A percentile compares a stretch with the other conserved stretches of the same genome.
phyloP scores from a whole-genome alignment of 169 alveolate genomes.

The Plasmodium cynomolgi region DNA sequence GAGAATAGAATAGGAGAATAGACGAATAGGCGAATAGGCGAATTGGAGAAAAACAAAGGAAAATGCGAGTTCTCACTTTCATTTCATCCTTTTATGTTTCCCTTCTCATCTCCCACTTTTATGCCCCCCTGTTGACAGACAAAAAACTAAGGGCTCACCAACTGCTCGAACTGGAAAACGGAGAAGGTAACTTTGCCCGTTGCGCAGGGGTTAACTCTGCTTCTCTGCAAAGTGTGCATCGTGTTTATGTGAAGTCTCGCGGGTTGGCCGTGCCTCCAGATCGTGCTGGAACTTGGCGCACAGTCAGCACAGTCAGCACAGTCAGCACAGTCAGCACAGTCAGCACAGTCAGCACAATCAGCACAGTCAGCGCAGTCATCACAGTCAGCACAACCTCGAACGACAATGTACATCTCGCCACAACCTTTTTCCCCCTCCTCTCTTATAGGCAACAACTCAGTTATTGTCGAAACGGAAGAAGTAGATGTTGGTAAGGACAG shows the following conservation, averaged over 20 bases:
- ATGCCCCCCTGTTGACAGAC: not conserved
- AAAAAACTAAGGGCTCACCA: conserved; percentile 13
- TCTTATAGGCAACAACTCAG: not conserved
- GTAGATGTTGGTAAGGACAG: conserved; percentile 22
- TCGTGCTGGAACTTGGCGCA: not conserved
- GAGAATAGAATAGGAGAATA: no score
- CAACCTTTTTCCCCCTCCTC: not conserved
- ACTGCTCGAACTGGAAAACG: conserved; percentile 11
- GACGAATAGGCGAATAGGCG: not conserved
- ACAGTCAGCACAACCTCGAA: not conserved
- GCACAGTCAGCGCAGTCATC: not conserved
- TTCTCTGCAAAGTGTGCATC: not conserved
- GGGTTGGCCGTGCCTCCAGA: not conserved
- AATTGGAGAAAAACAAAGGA: not conserved
- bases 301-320: not conserved
- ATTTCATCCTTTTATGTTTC: not conserved
- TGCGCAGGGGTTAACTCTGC: not conserved
- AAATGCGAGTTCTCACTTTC: not conserved
- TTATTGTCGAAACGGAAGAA: conserved; percentile 40
- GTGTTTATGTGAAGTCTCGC: not conserved
- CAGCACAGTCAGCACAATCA: not conserved
- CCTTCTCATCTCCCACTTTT: not conserved
- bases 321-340: not conserved
- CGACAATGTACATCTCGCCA: not conserved
- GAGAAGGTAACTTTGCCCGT: conserved; percentile 7